These are phyloP conservation scores for Phialophora verrucosa DNA, from an alignment of 2,329 filamentous ascomycete species.

Conservation along the genomic window DNA sequence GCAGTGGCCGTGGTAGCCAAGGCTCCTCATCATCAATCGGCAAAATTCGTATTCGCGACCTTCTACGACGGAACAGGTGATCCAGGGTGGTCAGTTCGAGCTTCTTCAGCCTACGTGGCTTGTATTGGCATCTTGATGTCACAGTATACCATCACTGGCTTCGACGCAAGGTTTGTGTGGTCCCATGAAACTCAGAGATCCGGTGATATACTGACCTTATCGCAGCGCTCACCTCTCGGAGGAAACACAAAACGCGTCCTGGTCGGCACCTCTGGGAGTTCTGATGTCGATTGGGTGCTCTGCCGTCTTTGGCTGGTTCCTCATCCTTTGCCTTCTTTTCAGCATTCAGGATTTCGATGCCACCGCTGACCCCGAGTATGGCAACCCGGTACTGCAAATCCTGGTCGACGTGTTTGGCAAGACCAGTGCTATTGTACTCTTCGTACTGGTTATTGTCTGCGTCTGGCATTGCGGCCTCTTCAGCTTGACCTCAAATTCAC, in stretches of 20 bases:
- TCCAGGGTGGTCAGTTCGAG: conserved; percentile 60
- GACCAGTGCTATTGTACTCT: conserved; percentile 61
- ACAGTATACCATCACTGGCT: conserved; percentile 60
- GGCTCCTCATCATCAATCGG: conserved; percentile 62
- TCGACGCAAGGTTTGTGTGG: conserved; percentile 32
- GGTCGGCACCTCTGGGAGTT: conserved; percentile 64
- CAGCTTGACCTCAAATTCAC: conserved; percentile 64
- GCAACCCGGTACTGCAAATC: conserved; percentile 64
- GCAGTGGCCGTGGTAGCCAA: conserved; percentile 63
- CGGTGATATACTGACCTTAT: conserved; percentile 3
- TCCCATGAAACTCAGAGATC: background rate
- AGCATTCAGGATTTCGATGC: conserved; percentile 62
- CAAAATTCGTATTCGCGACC: conserved; percentile 60
- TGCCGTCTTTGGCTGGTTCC: conserved; percentile 64
- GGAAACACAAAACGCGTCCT: conserved; percentile 62
- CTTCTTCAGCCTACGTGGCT: conserved; percentile 61
- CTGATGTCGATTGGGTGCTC: conserved; percentile 63
- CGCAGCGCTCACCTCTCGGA: conserved; percentile 61
- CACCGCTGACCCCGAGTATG: conserved; percentile 54
- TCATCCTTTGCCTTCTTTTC: conserved; percentile 63
- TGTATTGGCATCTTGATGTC: conserved; percentile 60
- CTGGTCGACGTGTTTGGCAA: conserved; percentile 63
- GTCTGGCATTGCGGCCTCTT: conserved; percentile 68
- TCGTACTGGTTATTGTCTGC: conserved; percentile 63
- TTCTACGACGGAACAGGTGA: conserved; percentile 62